A percentile compares a stretch with the other conserved stretches of the same genome.
These are phyloP conservation scores for Phyllosticta ampelicida DNA, from an alignment of 2,329 filamentous ascomycete genomes.

Conservation along the genomic window DNA sequence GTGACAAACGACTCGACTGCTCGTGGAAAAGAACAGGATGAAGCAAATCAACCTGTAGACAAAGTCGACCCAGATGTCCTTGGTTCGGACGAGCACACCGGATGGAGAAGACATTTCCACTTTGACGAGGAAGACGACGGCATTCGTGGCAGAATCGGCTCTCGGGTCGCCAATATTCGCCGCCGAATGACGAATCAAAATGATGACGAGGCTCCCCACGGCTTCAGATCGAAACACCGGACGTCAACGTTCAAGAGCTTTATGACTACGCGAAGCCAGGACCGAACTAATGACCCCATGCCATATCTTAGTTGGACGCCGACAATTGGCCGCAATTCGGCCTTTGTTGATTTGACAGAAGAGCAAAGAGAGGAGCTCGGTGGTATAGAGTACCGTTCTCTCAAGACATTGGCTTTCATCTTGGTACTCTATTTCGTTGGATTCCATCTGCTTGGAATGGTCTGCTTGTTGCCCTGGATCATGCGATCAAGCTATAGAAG, in stretches of 20 bases:
- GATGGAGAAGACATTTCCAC: slow-evolving; percentile 46
- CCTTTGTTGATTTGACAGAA: slow-evolving; percentile 77
- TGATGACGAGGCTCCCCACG: slow-evolving; percentile 36
- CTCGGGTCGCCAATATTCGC: neutral
- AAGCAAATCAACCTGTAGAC: slow-evolving; percentile 9
- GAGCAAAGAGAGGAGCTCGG: slow-evolving; percentile 91
- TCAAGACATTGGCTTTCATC: slow-evolving; percentile 75
- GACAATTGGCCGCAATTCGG: slow-evolving; percentile 85
- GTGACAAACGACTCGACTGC: slow-evolving; percentile 31
- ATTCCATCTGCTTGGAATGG: slow-evolving; percentile 66
- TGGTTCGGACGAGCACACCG: slow-evolving; percentile 29
- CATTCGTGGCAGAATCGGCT: neutral
- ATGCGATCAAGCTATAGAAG: slow-evolving; percentile 52
- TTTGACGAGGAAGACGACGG: slow-evolving; percentile 43
- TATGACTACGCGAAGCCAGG: slow-evolving; percentile 39
- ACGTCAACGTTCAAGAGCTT: slow-evolving; percentile 50
- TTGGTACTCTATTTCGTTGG: slow-evolving; percentile 70
- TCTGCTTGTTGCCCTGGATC: slow-evolving; percentile 75
- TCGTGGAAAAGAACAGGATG: slow-evolving; percentile 22
- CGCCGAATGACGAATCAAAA: slow-evolving; percentile 1
- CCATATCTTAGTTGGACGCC: slow-evolving; percentile 93
- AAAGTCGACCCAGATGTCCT: slow-evolving; percentile 16
- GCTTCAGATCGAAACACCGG: slow-evolving; percentile 23
- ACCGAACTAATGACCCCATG: slow-evolving; percentile 41
- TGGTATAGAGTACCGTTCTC: slow-evolving; percentile 87